Conservation (phyloP, 164 flowering plant species). For the Vitis vinifera region DNA sequence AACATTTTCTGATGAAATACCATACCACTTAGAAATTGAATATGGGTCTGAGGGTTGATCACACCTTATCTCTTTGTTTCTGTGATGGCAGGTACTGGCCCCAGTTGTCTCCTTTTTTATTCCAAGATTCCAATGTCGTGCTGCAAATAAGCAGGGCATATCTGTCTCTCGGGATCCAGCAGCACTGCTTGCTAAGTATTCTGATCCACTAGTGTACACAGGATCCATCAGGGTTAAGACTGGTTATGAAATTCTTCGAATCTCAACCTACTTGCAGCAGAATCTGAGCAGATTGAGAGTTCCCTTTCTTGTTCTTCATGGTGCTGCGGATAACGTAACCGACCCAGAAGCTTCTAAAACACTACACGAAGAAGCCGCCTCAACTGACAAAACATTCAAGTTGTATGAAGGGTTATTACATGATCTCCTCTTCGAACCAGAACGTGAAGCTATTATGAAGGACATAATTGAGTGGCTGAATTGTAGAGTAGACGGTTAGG, state of each 20-base stretch:
- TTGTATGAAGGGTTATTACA: slow-evolving; percentile 69
- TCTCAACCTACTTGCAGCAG: slow-evolving; percentile 58
- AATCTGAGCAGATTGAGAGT: slow-evolving; percentile 44
- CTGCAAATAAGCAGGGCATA: slow-evolving; percentile 60
- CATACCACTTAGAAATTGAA: too few species aligned
- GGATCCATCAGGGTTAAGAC: slow-evolving; percentile 81
- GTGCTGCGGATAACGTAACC: slow-evolving; percentile 78
- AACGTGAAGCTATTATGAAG: slow-evolving; percentile 42
- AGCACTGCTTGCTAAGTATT: slow-evolving; percentile 75
- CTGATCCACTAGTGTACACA: slow-evolving; percentile 86
- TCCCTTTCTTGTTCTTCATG: slow-evolving; percentile 83
- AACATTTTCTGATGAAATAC: too few species aligned
- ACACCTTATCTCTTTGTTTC: not conserved
- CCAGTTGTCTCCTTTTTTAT: slow-evolving; percentile 64
- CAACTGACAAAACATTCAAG: slow-evolving; percentile 72
- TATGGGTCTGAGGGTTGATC: not conserved
- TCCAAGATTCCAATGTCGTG: slow-evolving; percentile 65
- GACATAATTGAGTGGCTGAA: slow-evolving; percentile 76
- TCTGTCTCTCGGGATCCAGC: slow-evolving; percentile 79
- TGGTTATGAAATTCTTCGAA: slow-evolving; percentile 76
- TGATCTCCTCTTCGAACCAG: slow-evolving; percentile 88
- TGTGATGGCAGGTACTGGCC: slow-evolving; percentile 63
- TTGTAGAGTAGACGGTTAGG: slow-evolving; percentile 27
- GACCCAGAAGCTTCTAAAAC: slow-evolving; percentile 71
- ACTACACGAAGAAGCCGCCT: slow-evolving; percentile 71